Evolutionary conservation across 2,329 filamentous ascomycete species (phyloP).

Genomic region (Colletotrichum spinosum): DNA sequence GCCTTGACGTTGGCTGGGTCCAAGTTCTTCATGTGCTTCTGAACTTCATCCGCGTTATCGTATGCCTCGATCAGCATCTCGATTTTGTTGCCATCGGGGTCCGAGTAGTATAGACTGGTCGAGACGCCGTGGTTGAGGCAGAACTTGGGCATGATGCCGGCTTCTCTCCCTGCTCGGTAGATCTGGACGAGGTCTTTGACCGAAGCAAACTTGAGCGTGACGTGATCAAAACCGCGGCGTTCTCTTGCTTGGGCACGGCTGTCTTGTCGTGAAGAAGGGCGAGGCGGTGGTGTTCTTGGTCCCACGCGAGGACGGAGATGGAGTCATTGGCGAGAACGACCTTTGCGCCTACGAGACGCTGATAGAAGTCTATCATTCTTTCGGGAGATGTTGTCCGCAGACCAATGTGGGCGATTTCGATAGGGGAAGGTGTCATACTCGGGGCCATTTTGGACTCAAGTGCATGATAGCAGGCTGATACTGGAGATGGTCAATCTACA

Average conservation of each 20-base stretch:
- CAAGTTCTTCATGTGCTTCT: slow-evolving; percentile 50
- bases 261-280: slow-evolving; percentile 48
- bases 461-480: background rate
- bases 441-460: background rate
- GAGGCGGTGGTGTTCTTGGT: slow-evolving; percentile 60
- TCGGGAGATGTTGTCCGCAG: background rate
- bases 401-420: slow-evolving; percentile 10
- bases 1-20: slow-evolving; percentile 47
- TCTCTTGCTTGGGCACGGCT: slow-evolving; percentile 38
- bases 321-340: slow-evolving; percentile 41
- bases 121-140: slow-evolving; percentile 60
- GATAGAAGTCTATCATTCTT: slow-evolving; percentile 50
- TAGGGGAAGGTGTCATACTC: background rate
- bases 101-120: slow-evolving; percentile 58
- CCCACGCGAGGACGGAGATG: slow-evolving; percentile 55
- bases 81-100: slow-evolving; percentile 60
- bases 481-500: background rate
- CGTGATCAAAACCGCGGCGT: slow-evolving; percentile 50
- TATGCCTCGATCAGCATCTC: slow-evolving; percentile 60
- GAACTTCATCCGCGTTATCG: slow-evolving; percentile 48
- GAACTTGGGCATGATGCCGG: slow-evolving; percentile 53
- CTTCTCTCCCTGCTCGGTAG: slow-evolving; percentile 50
- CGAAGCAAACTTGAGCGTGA: slow-evolving; percentile 53
- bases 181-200: slow-evolving; percentile 49
- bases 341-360: slow-evolving; percentile 48